A percentile compares a stretch with the other conserved stretches of the same genome.
Conservation (phyloP, 768 basidiomycete species). For the Trametes sanguinea region DNA sequence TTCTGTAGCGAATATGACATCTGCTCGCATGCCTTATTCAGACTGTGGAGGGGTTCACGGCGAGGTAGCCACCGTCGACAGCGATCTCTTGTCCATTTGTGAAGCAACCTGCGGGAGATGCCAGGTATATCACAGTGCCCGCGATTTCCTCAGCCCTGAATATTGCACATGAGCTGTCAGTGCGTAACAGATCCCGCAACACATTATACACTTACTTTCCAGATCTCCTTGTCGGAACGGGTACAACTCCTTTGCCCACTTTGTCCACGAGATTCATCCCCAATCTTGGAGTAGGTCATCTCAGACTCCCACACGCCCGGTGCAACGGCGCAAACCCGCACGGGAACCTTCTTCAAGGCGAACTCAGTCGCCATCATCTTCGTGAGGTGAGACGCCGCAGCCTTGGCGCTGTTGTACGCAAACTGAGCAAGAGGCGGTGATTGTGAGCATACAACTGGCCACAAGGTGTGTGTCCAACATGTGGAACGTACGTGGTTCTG, state of each 20-base stretch:
- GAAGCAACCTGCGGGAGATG: conserved; percentile 71
- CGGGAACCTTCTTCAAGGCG: conserved; percentile 63
- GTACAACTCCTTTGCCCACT: conserved; percentile 58
- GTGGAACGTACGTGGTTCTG: conserved; percentile 69
- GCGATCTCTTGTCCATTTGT: conserved; percentile 78
- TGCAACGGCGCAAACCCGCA: conserved; percentile 72
- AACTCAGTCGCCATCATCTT: conserved; percentile 77
- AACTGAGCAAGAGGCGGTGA: conserved; percentile 48
- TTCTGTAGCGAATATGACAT: conserved; percentile 11
- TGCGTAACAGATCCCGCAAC: not conserved
- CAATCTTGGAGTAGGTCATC: conserved; percentile 62
- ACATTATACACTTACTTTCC: conserved; percentile 56
- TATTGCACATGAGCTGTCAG: not conserved
- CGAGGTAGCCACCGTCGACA: conserved; percentile 73
- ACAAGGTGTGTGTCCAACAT: not conserved
- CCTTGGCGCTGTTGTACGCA: conserved; percentile 80
- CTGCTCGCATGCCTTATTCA: conserved; percentile 23
- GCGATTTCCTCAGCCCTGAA: conserved; percentile 71
- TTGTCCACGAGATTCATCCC: conserved; percentile 49
- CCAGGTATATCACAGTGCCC: conserved; percentile 75
- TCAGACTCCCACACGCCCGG: conserved; percentile 78
- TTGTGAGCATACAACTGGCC: not conserved
- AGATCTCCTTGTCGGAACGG: conserved; percentile 61
- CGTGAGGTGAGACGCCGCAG: conserved; percentile 75
- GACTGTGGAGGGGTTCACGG: conserved; percentile 65